Evolutionary conservation across 129 eudicot species (phyloP).

Genomic region (Arctium minus): DNA sequence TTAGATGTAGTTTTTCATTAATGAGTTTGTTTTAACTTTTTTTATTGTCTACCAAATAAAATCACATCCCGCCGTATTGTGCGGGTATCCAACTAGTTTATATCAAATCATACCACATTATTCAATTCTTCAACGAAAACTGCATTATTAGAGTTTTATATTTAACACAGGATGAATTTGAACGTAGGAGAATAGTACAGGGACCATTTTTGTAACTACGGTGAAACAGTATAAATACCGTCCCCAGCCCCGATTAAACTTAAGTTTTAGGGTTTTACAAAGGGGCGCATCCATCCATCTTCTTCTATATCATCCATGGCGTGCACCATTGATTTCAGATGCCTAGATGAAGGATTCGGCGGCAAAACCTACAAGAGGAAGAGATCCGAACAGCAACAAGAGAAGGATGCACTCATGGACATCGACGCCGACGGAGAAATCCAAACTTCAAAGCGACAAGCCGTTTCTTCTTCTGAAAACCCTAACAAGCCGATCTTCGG

Average conservation of each 20-base stretch:
- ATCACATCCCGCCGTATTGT: too few species aligned
- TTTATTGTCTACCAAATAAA: too few species aligned
- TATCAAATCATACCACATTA: too few species aligned
- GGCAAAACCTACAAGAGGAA: conserved; percentile 91
- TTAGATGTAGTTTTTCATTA: too few species aligned
- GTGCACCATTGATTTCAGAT: conserved; percentile 80
- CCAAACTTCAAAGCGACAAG: conserved; percentile 54
- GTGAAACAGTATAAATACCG: neutral
- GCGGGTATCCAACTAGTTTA: too few species aligned
- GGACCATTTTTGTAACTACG: neutral
- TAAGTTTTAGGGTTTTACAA: conserved; percentile 25
- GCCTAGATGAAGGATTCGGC: conserved; percentile 88
- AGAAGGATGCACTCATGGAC: conserved; percentile 53
- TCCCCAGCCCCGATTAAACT: neutral
- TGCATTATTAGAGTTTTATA: too few species aligned
- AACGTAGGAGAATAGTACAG: neutral
- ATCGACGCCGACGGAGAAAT: conserved; percentile 35
- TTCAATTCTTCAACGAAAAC: too few species aligned
- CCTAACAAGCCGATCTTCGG: conserved; percentile 87
- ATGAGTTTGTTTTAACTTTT: too few species aligned
- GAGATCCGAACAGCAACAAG: conserved; percentile 49
- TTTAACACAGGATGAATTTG: neutral
- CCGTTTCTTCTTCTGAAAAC: conserved; percentile 50
- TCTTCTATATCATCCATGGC: conserved; percentile 46
- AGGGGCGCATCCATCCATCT: neutral